Percentiles rank a stretch among this genome's conserved stretches.
Evolutionary conservation across 768 basidiomycete species (phyloP).

Genomic region (Boletus eberwhitei): DNA sequence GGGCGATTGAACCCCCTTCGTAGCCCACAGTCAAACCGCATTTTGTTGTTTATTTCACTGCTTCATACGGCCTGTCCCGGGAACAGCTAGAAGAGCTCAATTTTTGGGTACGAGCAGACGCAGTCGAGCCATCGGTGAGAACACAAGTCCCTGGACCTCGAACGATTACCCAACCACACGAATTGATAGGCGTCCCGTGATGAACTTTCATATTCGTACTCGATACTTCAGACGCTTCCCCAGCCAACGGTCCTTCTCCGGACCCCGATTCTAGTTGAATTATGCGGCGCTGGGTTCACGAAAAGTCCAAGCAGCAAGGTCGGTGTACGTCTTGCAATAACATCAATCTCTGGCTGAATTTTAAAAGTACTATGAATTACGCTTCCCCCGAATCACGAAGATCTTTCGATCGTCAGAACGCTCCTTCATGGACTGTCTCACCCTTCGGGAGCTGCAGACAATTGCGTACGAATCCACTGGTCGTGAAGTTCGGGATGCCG

Average conservation of each 20-base stretch:
- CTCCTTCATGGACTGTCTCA: constrained; percentile 55
- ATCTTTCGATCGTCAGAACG: constrained; percentile 59
- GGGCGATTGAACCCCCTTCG: background rate
- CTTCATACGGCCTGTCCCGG: constrained; percentile 70
- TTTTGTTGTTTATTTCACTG: constrained; percentile 72
- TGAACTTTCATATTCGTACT: constrained; percentile 54
- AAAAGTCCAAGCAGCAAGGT: constrained; percentile 61
- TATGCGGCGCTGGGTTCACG: constrained; percentile 82
- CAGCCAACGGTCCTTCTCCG: constrained; percentile 57
- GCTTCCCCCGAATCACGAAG: constrained; percentile 80
- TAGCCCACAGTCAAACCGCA: constrained; percentile 50
- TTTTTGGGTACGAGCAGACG: constrained; percentile 46
- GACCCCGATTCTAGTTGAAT: constrained; percentile 63
- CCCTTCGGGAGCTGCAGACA: constrained; percentile 47
- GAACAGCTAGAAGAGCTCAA: constrained; percentile 70
- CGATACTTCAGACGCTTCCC: constrained; percentile 43
- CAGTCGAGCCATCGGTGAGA: constrained; percentile 22
- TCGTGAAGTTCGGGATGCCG: constrained; percentile 37
- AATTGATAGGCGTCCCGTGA: constrained; percentile 5
- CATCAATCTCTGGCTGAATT: background rate
- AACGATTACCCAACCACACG: background rate
- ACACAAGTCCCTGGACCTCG: background rate
- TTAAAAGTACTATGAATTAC: constrained; percentile 72
- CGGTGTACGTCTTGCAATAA: constrained; percentile 11
- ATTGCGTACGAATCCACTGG: constrained; percentile 56